Evolutionary conservation across 257 asterid species (phyloP), one percentile per base, ranked within the genome.

Genomic region (Lycium barbarum): DNA sequence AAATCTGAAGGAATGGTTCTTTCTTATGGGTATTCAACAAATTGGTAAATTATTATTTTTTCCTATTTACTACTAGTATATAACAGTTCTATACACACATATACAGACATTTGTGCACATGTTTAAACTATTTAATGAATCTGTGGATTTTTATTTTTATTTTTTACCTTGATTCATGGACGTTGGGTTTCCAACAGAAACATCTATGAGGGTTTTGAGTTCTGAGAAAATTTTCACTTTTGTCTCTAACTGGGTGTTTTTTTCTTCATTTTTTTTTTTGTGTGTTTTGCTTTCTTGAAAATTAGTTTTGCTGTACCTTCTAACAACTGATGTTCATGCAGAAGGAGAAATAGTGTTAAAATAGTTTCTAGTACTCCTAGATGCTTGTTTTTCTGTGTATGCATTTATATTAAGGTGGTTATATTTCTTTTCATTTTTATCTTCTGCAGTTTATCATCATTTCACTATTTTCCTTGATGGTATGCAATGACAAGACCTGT

Each of bases 1-100:
- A 26, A 26, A 26, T 26, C 33, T 26, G 33, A 26, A 26, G 33
- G 95, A 91, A 85, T 90, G 87, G 85, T 88, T 93, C 92, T 91
- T 93, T 92, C 95, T 91, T 89, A 83, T 91, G 92, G 92, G 91
- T 91, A 90, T 90, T 88, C 89, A 85, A 89, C 90, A 89, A 92
- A 92, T 92, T 91, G 90, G 90, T 92, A 91, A 87, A 86, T 87
- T 86, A 86, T 87, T 86, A 59, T 66, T 22, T 22, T 65, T 86
- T 51, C 83, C 58, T 79, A 83, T 84, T 83, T 40, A 58, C 33
- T 26, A 26, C 33, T 26, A 26, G 33, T 58, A 80, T 85, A 67
- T 65, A 79, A 58, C 26, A 58, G 65, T 18, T 58, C 65, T 7
- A 17, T 58, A 17, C 65, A 58, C 65, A 6, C 17, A 61, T 78